Evolutionary conservation across 768 basidiomycete genomes (phyloP).

Genomic region (Amyloporia xantha): DNA sequence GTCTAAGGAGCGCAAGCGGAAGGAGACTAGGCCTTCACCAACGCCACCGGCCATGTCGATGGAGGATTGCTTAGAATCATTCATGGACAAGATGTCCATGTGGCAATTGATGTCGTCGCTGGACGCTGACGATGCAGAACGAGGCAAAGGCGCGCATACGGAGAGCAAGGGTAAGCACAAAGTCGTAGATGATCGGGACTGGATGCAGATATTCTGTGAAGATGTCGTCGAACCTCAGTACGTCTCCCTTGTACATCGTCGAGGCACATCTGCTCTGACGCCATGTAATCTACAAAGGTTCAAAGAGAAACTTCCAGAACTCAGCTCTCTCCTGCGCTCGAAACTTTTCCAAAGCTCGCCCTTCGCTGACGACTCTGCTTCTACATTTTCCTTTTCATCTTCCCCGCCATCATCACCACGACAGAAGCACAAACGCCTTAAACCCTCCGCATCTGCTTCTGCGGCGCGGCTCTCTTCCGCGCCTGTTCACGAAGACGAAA

Average conservation of each 20-base stretch:
- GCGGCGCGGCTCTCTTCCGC: conserved; percentile 1
- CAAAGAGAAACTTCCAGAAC: conserved; percentile 41
- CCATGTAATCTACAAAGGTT: no score
- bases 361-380: conserved; percentile 42
- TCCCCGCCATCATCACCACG: conserved; percentile 17
- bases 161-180: conserved; percentile 15
- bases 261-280: no score
- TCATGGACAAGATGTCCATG: conserved; percentile 75
- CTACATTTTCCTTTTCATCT: conserved; percentile 6
- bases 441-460: conserved; percentile 4
- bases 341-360: conserved; percentile 66
- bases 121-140: conserved; percentile 20
- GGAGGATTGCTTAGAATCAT: conserved; percentile 57
- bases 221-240: conserved; percentile 61
- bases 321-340: conserved; percentile 50
- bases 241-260: no score
- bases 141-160: conserved; percentile 10
- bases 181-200: conserved; percentile 37
- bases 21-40: conserved; percentile 8
- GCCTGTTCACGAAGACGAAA: neutral
- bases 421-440: conserved; percentile 10
- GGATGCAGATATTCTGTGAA: conserved; percentile 70
- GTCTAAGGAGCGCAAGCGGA: conserved; percentile 22
- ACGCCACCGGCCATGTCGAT: conserved; percentile 15
- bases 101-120: conserved; percentile 58